A percentile compares a stretch with the other conserved stretches of the same genome.
Conservation (phyloP, 345 rosid genomes). For the Bretschneidera sinensis region DNA sequence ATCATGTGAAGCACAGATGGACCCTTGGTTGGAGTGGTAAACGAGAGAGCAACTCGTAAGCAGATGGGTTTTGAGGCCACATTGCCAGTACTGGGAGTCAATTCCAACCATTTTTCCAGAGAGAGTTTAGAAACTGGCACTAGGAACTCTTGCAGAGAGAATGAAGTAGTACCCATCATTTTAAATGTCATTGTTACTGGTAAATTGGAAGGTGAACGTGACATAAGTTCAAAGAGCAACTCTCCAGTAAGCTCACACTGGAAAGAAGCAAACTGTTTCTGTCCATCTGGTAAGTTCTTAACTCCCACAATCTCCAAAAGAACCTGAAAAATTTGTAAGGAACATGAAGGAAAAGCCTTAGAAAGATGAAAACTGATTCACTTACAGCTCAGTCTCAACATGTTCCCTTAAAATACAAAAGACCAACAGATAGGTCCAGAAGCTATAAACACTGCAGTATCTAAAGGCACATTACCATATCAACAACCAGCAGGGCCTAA, state of each 20-base stretch:
- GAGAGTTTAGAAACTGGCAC: constrained; percentile 62
- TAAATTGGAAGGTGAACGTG: constrained; percentile 47
- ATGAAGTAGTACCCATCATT: constrained; percentile 51
- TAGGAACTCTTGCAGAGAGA: constrained; percentile 56
- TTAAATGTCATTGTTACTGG: constrained; percentile 31
- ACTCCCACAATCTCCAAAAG: constrained; percentile 66
- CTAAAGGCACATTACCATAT: neutral
- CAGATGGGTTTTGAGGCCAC: constrained; percentile 39
- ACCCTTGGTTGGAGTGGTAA: constrained; percentile 56
- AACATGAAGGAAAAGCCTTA: constrained; percentile 14
- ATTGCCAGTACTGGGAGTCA: constrained; percentile 41
- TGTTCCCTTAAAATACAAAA: neutral
- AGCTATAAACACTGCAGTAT: neutral
- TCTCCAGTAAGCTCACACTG: constrained; percentile 80
- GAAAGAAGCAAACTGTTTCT: constrained; percentile 65
- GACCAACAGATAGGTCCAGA: neutral
- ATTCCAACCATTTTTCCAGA: constrained; percentile 71
- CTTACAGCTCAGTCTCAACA: neutral
- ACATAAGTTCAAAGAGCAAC: constrained; percentile 64
- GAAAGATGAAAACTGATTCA: constrained; percentile 2
- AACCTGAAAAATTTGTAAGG: constrained; percentile 35
- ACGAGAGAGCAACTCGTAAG: constrained; percentile 64
- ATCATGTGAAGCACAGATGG: constrained; percentile 51
- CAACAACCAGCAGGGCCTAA: neutral
- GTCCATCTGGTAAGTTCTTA: constrained; percentile 58